A percentile compares a stretch with the other conserved stretches of the same genome.
phyloP scores from a whole-genome alignment of 768 basidiomycete species.

The Kwoniella mangroviensis region DNA sequence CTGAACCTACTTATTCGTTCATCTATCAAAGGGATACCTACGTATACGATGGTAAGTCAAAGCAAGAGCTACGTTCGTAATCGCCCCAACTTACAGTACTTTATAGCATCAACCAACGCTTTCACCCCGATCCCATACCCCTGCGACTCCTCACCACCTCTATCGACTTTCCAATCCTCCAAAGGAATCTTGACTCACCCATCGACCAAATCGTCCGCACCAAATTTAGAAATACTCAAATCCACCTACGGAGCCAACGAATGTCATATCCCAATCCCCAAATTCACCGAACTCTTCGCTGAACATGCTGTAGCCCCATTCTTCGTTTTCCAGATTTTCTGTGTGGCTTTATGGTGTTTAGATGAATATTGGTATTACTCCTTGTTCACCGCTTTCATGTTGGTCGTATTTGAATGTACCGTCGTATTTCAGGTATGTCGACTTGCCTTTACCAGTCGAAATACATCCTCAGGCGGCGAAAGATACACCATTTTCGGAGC shows the following conservation, averaged over 20 bases:
- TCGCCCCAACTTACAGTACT: background rate
- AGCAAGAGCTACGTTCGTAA: background rate
- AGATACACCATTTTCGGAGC: too few relatives aligned
- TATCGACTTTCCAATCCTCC: constrained; percentile 66
- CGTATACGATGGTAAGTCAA: constrained; percentile 63
- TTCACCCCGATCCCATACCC: constrained; percentile 90
- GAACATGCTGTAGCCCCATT: constrained; percentile 99
- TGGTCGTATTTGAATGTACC: constrained; percentile 96
- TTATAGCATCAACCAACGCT: constrained; percentile 61
- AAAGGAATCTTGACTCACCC: constrained; percentile 63
- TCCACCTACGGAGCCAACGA: constrained; percentile 87
- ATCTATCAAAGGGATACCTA: constrained; percentile 95
- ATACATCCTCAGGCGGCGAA: too few relatives aligned
- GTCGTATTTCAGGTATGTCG: constrained; percentile 91
- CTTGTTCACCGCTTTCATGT: constrained; percentile 97
- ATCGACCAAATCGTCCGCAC: constrained; percentile 30
- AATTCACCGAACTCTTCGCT: constrained; percentile 84
- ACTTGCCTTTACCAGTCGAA: too few relatives aligned
- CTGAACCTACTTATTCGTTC: constrained; percentile 73
- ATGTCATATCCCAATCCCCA: constrained; percentile 96
- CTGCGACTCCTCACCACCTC: constrained; percentile 70
- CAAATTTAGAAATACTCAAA: constrained; percentile 64
- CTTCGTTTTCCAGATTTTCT: constrained; percentile 99
- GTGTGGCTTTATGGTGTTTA: constrained; percentile 94
- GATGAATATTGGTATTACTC: constrained; percentile 99